A percentile compares a stretch with the other conserved stretches of the same genome.
Conservation (phyloP, 2,329 filamentous ascomycete species). For the Aspergillus oerlinghausenensis region DNA sequence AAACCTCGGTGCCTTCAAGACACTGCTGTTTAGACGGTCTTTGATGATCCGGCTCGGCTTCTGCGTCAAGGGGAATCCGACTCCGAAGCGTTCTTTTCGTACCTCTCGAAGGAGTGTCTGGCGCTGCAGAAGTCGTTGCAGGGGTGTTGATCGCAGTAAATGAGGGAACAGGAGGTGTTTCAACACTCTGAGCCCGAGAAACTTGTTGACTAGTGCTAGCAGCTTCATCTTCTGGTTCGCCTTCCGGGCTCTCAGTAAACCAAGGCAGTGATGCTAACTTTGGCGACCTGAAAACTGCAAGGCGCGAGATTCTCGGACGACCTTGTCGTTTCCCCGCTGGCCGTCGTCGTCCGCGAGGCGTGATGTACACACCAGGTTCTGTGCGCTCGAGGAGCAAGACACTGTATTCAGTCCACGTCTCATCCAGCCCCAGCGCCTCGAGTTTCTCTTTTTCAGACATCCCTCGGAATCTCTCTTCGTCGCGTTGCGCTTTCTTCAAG, state of each 20-base stretch:
- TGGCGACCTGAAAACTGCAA: slow-evolving; percentile 37
- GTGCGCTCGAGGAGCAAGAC: slow-evolving; percentile 34
- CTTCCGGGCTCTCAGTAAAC: slow-evolving; percentile 24
- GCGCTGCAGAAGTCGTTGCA: neutral
- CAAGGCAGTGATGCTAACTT: slow-evolving; percentile 31
- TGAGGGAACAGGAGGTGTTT: neutral
- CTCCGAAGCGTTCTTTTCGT: slow-evolving; percentile 10
- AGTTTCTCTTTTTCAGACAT: slow-evolving; percentile 37
- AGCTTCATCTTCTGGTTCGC: slow-evolving; percentile 1
- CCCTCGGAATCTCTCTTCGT: slow-evolving; percentile 18
- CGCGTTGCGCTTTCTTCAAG: slow-evolving; percentile 10
- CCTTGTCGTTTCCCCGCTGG: slow-evolving; percentile 35
- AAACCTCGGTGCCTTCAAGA: slow-evolving; percentile 7
- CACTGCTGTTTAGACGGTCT: slow-evolving; percentile 16
- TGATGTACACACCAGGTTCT: slow-evolving; percentile 38
- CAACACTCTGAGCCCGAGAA: neutral
- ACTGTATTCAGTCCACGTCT: slow-evolving; percentile 39
- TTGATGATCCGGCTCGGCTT: neutral
- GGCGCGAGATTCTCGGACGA: slow-evolving; percentile 35
- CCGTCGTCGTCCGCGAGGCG: slow-evolving; percentile 34
- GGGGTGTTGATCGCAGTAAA: neutral
- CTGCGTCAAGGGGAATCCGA: neutral
- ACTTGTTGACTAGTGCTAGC: slow-evolving; percentile 2
- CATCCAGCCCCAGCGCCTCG: slow-evolving; percentile 37
- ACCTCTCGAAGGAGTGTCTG: slow-evolving; percentile 1